Evolutionary conservation across 2,329 filamentous ascomycete species (phyloP).

Genomic region (Sporothrix globosa): DNA sequence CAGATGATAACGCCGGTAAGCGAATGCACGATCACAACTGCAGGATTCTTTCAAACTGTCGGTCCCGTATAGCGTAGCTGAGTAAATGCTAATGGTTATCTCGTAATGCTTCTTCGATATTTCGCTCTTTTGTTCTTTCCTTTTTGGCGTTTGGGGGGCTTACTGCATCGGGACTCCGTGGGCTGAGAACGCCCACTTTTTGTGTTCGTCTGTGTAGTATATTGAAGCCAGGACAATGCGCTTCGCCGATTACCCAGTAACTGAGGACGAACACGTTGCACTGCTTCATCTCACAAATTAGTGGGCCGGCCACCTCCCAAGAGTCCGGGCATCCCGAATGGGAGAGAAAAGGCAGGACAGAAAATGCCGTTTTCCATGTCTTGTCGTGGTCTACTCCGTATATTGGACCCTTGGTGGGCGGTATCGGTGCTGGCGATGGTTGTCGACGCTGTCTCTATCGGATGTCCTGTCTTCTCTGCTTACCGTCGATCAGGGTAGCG

Average conservation of each 20-base stretch:
- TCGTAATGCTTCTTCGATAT: neutral
- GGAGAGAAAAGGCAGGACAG: neutral
- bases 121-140: neutral
- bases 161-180: neutral
- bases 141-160: neutral
- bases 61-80: slow-evolving; percentile 4
- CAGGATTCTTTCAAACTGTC: neutral
- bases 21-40: slow-evolving; percentile 2
- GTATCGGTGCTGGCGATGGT: too few relatives aligned
- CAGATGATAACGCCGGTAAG: slow-evolving; percentile 9
- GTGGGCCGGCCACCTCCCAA: neutral
- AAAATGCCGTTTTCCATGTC: neutral
- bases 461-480: neutral
- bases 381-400: neutral
- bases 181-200: neutral
- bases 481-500: neutral
- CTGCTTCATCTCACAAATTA: neutral
- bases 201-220: neutral
- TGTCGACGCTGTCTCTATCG: neutral
- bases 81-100: neutral
- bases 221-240: neutral
- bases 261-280: neutral
- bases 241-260: neutral
- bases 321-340: neutral
- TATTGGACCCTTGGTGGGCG: neutral